Base-by-base conservation (phyloP, 1,284 basidiomycete species). In the Salmacisia buchloeana region DNA sequence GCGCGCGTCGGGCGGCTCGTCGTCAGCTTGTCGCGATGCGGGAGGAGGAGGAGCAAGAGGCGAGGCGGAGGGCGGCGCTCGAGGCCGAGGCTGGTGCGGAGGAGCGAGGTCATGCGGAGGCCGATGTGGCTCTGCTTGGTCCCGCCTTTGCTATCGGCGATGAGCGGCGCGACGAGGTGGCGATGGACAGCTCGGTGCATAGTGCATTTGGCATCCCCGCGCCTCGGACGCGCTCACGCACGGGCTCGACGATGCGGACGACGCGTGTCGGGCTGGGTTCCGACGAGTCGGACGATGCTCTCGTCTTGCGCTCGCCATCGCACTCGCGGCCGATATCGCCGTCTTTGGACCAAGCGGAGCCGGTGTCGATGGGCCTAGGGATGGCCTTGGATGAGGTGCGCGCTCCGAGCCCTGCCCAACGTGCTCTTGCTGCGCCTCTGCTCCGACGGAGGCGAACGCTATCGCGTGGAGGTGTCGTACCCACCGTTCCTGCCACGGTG, bases 1-100 rank as follows among this genome's bases (percentile, higher is more conserved):
- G 60, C 35, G 61, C 65, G n/a, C 62, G 41, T 1, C 62, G 61
- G 27, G 57, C 63, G 18, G 60, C 35, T 43, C 64, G 62, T 18
- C n/a, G 23, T 15, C 18, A n/a, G 15, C 41, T 43, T 43, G 41
- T 52, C 27, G 46, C n/a, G 25, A 52, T 52, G 25, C n/a, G 27
- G 46, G 9, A 52, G 31, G 46, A 18, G 46, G 46, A 52, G 31
- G 31, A 23, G 31, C 21, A 52, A 15, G 31, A 33, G 46, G 25
- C 2, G 46, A 27, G 27, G 31, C 46, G 23, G 31, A 46, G 23
- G 23, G 21, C 12, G 18, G 21, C 12, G 43, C 7, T n/a, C 6
- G n/a, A 7, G 43, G 43, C 10, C 10, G 43, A 6, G 18, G 43
- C 43, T 38, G n/a, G 12, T 10, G n/a, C 1, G 41, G 41, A 43